Percentiles rank a stretch among this genome's conserved stretches.
phyloP scores from a whole-genome alignment of 192 early-diverging fungal species.

The Coemansia aciculifera region DNA sequence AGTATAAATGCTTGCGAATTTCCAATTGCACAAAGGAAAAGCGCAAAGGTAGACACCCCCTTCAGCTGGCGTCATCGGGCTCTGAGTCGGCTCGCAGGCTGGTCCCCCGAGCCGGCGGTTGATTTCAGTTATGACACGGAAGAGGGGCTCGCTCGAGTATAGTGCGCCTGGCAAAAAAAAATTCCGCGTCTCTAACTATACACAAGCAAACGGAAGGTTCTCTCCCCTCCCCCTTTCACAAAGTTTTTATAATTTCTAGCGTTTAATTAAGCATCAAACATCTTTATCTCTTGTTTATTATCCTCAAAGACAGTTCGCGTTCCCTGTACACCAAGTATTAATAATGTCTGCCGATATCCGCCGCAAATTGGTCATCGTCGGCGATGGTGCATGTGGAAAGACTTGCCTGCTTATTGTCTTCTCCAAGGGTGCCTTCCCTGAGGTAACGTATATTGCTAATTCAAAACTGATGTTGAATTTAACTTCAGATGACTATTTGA shows the following conservation, averaged over 20 bases:
- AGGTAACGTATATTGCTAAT: slow-evolving; percentile 12
- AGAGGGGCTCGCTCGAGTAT: neutral
- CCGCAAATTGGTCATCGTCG: slow-evolving; percentile 80
- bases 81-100: neutral
- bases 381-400: slow-evolving; percentile 90
- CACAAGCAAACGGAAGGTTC: neutral
- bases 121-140: neutral
- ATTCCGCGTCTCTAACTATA: neutral
- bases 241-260: slow-evolving; percentile 7
- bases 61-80: too few species aligned
- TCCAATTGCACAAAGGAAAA: neutral
- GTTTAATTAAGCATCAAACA: neutral
- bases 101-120: slow-evolving; percentile 6
- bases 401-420: slow-evolving; percentile 86
- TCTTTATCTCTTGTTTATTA: neutral
- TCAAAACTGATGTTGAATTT: neutral
- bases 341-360: slow-evolving; percentile 1
- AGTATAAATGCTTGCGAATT: neutral
- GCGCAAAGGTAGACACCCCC: too few species aligned
- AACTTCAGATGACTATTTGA: neutral
- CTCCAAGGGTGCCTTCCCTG: slow-evolving; percentile 77
- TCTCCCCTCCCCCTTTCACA: slow-evolving; percentile 1
- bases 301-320: neutral
- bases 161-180: slow-evolving; percentile 4
- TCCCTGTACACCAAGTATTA: neutral